These are phyloP conservation scores for Ophiocytium majus DNA, from an alignment of 352 stramenopile genomes.

Conservation along the genomic window DNA sequence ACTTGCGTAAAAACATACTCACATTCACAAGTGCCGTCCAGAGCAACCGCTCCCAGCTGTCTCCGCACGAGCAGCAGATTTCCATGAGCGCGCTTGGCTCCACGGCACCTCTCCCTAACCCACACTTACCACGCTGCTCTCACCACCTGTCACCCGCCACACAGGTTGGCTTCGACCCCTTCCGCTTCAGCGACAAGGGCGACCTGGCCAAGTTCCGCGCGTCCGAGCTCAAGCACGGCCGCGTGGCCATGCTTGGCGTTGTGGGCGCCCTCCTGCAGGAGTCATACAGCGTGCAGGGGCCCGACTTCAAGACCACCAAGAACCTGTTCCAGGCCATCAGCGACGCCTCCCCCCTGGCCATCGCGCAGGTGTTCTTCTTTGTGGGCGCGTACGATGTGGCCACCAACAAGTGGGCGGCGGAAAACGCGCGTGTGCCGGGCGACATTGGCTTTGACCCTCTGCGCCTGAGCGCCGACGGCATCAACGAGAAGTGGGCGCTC, in stretches of 20 bases:
- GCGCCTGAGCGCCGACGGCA: conserved; percentile 57
- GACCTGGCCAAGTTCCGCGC: conserved; percentile 57
- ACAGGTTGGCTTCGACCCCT: conserved; percentile 49
- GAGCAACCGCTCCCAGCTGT: too few species aligned
- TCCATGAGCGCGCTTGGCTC: too few species aligned
- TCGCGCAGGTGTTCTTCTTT: conserved; percentile 40
- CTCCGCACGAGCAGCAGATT: too few species aligned
- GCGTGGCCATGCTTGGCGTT: conserved; percentile 58
- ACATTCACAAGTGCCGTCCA: too few species aligned
- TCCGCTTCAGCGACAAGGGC: conserved; percentile 55
- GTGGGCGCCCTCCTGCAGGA: conserved; percentile 55
- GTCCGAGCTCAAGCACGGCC: conserved; percentile 59
- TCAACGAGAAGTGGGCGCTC: conserved; percentile 59
- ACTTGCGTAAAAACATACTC: too few species aligned
- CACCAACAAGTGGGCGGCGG: conserved; percentile 56
- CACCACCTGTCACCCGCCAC: too few species aligned
- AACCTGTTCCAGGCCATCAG: conserved; percentile 57
- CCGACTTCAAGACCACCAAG: conserved; percentile 56
- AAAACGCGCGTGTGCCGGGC: conserved; percentile 55
- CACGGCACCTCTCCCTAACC: too few species aligned
- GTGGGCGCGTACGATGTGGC: conserved; percentile 55
- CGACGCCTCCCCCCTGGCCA: conserved; percentile 20
- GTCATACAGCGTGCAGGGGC: conserved; percentile 45
- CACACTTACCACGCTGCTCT: too few species aligned
- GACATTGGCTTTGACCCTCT: conserved; percentile 60